Evolutionary conservation across 331 rosid genomes (phyloP), one percentile per base, ranked within the genome.

Genomic region (Saraca asoca): DNA sequence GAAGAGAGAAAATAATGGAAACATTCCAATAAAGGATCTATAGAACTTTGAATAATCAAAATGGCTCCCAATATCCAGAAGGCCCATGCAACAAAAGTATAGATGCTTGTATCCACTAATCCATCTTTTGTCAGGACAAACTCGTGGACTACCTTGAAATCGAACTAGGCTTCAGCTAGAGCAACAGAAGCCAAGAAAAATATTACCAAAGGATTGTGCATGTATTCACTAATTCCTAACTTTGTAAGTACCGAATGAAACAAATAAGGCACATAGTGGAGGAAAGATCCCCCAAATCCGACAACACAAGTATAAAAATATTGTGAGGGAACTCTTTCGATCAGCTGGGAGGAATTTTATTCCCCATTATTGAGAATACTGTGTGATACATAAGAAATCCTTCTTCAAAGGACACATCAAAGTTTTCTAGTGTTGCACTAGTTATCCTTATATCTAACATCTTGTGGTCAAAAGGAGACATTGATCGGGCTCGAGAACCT

Each of bases 291-390:
- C 63, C 91, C 96, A 55, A 90, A 39, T 68, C 97, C 98, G 77
- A 85, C 80, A 70, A 79, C 92, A 82, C 58, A 97, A 83, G 65
- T 85, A 87, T 17, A 93, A 51, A 78, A 93, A 83, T 63, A 93
- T 66, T 64, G 85, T 90, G 37, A 90, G 86, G 15, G 95, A 91
- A 75, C 46, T 88, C 89, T 70, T 93, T 62, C 97, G 91, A 56
- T 96, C 96, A 52, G 96, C 88, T 42, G 98, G 98, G 52, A 94
- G 90, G 70, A 94, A 91, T 85, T 90, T 90, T 95, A 88, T 86
- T 66, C 96, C 97, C 99, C 76, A 74, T 31, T 54, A 78, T 46
- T 58, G 88, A 64, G 69, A 91, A 74, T 45, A 79, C 72, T 20
- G 83, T 14, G 24, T 96, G 97, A 68, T 81, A 84, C 7, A 61